These are phyloP conservation scores for Blastobotrys niveus DNA, from an alignment of 1,139 yeast genomes.

Conservation along the genomic window DNA sequence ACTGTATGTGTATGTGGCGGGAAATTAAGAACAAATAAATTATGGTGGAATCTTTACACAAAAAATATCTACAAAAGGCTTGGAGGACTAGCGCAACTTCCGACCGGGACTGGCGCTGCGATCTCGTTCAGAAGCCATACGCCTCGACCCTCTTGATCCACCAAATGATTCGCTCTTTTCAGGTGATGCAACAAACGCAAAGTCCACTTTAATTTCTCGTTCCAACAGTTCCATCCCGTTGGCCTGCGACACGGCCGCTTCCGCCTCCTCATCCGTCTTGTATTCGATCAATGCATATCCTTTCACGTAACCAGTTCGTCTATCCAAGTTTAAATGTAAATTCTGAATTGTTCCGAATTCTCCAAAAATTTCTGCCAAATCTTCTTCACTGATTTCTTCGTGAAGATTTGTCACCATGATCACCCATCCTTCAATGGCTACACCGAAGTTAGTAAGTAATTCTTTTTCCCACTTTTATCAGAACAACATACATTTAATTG, in stretches of 20 bases:
- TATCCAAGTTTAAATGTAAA: slow-evolving; percentile 40
- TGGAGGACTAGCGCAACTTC: too few relatives aligned
- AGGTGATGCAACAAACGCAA: slow-evolving; percentile 35
- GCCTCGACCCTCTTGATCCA: neutral
- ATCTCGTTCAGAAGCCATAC: slow-evolving; percentile 9
- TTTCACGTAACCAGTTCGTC: slow-evolving; percentile 42
- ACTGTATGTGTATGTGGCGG: too few relatives aligned
- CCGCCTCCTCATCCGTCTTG: slow-evolving; percentile 34
- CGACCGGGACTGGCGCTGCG: slow-evolving; percentile 14
- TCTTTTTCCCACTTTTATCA: neutral
- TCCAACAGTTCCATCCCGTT: slow-evolving; percentile 36
- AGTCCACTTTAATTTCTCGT: slow-evolving; percentile 33
- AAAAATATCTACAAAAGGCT: too few relatives aligned
- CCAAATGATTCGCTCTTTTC: neutral
- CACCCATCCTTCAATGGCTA: slow-evolving; percentile 42
- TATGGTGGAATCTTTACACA: too few relatives aligned
- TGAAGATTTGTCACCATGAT: slow-evolving; percentile 40
- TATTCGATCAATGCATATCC: slow-evolving; percentile 43
- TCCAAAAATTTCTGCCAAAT: slow-evolving; percentile 38
- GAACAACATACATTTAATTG: slow-evolving; percentile 4
- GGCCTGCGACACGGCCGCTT: slow-evolving; percentile 33
- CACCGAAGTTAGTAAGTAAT: neutral
- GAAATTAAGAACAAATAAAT: too few relatives aligned
- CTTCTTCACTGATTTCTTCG: slow-evolving; percentile 45
- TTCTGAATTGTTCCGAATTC: slow-evolving; percentile 40